phyloP scores from a whole-genome alignment of 192 early-diverging fungal genomes.

The Coemansia sp. region DNA sequence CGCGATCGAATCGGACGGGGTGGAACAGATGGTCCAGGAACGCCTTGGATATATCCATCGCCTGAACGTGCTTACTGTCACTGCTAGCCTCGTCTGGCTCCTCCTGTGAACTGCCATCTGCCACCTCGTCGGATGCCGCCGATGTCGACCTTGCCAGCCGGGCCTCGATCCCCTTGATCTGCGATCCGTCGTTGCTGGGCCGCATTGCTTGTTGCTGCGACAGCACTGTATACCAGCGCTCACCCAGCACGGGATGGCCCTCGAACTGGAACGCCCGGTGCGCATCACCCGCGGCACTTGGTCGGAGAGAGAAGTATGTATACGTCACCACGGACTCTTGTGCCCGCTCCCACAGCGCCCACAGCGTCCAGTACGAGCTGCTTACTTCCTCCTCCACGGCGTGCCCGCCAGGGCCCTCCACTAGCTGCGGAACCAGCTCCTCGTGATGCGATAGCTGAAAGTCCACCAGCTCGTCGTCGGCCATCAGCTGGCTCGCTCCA shows the following conservation, averaged over 20 bases:
- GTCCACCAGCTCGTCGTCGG: constrained; percentile 43
- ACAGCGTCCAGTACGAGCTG: constrained; percentile 35
- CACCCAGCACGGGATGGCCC: constrained; percentile 28
- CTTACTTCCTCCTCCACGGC: constrained; percentile 5
- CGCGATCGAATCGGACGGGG: constrained; percentile 34
- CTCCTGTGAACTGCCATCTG: neutral
- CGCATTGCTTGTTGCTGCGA: constrained; percentile 15
- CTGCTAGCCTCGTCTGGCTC: neutral
- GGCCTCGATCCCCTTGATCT: constrained; percentile 37
- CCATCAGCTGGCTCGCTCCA: constrained; percentile 45
- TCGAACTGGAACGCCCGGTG: constrained; percentile 13
- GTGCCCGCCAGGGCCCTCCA: constrained; percentile 19
- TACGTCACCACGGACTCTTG: constrained; percentile 35
- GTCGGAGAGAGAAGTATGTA: constrained; percentile 33
- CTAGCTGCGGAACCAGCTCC: constrained; percentile 11
- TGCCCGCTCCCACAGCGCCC: constrained; percentile 46
- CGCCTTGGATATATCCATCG: constrained; percentile 20
- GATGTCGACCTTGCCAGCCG: constrained; percentile 4
- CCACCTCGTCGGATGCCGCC: neutral
- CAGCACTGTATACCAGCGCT: constrained; percentile 43
- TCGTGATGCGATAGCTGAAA: constrained; percentile 29
- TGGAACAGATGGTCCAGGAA: constrained; percentile 44
- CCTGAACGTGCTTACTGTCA: constrained; percentile 11
- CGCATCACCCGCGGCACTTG: neutral
- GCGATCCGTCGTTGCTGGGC: constrained; percentile 21